Percentiles rank a stretch among this genome's conserved stretches.
phyloP scores from a whole-genome alignment of 805 yeast species.

The Kodamaea lidongshanica region DNA sequence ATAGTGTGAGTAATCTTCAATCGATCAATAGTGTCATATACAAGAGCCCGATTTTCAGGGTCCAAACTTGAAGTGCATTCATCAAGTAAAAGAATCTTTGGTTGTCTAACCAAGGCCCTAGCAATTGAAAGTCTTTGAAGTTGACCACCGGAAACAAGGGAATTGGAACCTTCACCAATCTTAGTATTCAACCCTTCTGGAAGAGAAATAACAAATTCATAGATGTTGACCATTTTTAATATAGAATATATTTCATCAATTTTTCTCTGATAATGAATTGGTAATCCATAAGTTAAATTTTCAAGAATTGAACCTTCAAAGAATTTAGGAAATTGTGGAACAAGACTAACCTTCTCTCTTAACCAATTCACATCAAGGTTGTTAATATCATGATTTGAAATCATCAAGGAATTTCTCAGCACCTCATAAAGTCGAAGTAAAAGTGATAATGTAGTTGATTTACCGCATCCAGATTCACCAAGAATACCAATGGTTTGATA shows the following conservation, averaged over 20 bases:
- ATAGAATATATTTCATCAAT: slow-evolving; percentile 27
- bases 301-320: slow-evolving; percentile 70
- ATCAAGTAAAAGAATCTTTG: slow-evolving; percentile 66
- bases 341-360: slow-evolving; percentile 55
- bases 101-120: slow-evolving; percentile 65
- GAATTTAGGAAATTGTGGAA: slow-evolving; percentile 67
- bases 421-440: slow-evolving; percentile 49
- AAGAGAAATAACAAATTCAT: slow-evolving; percentile 47
- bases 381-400: slow-evolving; percentile 46
- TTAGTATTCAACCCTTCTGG: slow-evolving; percentile 56
- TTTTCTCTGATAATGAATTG: slow-evolving; percentile 13
- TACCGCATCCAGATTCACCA: slow-evolving; percentile 91
- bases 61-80: slow-evolving; percentile 91
- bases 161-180: slow-evolving; percentile 43
- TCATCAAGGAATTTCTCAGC: slow-evolving; percentile 30
- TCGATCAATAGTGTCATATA: slow-evolving; percentile 43
- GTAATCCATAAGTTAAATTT: slow-evolving; percentile 60
- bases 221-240: slow-evolving; percentile 44
- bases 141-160: slow-evolving; percentile 82
- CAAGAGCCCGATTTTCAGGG: slow-evolving; percentile 44
- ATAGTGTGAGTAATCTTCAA: slow-evolving; percentile 30
- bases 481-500: slow-evolving; percentile 59
- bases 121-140: slow-evolving; percentile 80
- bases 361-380: slow-evolving; percentile 42
- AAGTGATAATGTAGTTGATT: slow-evolving; percentile 65